Percentiles rank a stretch among this genome's conserved stretches.
These are phyloP conservation scores for Cryptococcus deneoformans DNA, from an alignment of 1,284 basidiomycete species.

Conservation along the genomic window DNA sequence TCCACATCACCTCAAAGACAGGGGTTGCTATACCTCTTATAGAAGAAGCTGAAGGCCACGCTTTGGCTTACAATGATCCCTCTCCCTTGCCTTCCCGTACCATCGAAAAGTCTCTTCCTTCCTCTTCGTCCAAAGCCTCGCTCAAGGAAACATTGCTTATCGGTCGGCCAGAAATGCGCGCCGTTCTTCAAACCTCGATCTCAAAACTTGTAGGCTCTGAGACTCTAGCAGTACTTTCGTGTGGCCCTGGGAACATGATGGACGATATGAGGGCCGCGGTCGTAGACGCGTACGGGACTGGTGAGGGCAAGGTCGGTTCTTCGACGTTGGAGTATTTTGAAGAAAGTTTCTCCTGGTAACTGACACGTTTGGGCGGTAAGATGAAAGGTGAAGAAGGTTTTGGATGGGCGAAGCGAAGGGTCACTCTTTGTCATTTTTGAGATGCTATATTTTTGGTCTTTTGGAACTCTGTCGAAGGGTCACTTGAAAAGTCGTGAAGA, in stretches of 20 bases:
- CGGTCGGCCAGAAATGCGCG: conserved; percentile 24
- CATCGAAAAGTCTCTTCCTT: background rate
- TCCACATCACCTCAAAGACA: conserved; percentile 4
- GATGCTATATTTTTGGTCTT: too few species aligned
- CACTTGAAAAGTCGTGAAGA: too few species aligned
- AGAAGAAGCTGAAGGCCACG: background rate
- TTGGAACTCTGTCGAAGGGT: too few species aligned
- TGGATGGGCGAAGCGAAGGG: too few species aligned
- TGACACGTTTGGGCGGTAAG: too few species aligned
- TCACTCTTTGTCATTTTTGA: too few species aligned
- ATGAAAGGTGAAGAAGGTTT: too few species aligned
- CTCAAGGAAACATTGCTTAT: background rate
- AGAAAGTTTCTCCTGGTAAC: conserved; percentile 31
- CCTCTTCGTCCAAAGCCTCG: background rate
- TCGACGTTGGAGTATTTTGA: conserved; percentile 30
- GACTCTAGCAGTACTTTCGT: conserved; percentile 27
- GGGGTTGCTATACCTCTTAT: background rate
- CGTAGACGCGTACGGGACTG: conserved; percentile 15
- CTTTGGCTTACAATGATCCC: background rate
- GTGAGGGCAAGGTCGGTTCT: conserved; percentile 11
- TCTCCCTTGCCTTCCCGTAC: background rate
- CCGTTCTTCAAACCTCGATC: conserved; percentile 12
- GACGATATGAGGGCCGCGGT: conserved; percentile 28
- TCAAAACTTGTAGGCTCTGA: conserved; percentile 7
- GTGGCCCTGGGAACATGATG: conserved; percentile 35